Conservation (phyloP, 2,329 filamentous ascomycete species). For the Helicocarpus griseus region DNA sequence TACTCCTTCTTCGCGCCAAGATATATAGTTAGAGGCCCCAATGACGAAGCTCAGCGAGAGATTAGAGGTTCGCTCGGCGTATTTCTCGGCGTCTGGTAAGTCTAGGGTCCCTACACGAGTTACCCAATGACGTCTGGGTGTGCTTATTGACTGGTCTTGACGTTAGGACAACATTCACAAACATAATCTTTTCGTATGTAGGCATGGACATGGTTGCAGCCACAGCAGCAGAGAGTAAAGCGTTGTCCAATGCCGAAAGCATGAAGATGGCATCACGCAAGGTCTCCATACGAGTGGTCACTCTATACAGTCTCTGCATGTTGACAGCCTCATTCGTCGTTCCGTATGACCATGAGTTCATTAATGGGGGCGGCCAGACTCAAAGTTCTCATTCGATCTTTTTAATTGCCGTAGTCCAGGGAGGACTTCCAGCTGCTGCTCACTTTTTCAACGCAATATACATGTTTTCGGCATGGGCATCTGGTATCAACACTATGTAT, state of each 20-base stretch:
- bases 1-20: slow-evolving; percentile 30
- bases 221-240: slow-evolving; percentile 35
- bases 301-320: slow-evolving; percentile 34
- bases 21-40: slow-evolving; percentile 24
- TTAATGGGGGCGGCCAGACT: slow-evolving; percentile 32
- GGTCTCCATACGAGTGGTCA: slow-evolving; percentile 34
- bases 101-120: not conserved
- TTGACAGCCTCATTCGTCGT: slow-evolving; percentile 36
- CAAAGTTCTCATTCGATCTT: slow-evolving; percentile 28
- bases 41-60: slow-evolving; percentile 18
- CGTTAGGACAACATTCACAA: slow-evolving; percentile 34
- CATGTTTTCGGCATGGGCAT: slow-evolving; percentile 36
- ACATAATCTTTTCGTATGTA: slow-evolving; percentile 35
- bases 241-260: slow-evolving; percentile 32
- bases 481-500: slow-evolving; percentile 35
- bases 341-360: slow-evolving; percentile 31
- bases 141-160: slow-evolving; percentile 2
- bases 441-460: slow-evolving; percentile 38
- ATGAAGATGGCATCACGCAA: slow-evolving; percentile 39
- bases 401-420: slow-evolving; percentile 34
- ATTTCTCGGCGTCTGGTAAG: slow-evolving; percentile 32
- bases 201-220: slow-evolving; percentile 37
- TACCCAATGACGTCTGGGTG: slow-evolving; percentile 10
- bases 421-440: slow-evolving; percentile 28
- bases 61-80: slow-evolving; percentile 27